Percentiles rank a stretch among this genome's conserved stretches.
These are phyloP conservation scores for Trifolium fragiferum DNA, from an alignment of 306 rosid species.

Conservation along the genomic window DNA sequence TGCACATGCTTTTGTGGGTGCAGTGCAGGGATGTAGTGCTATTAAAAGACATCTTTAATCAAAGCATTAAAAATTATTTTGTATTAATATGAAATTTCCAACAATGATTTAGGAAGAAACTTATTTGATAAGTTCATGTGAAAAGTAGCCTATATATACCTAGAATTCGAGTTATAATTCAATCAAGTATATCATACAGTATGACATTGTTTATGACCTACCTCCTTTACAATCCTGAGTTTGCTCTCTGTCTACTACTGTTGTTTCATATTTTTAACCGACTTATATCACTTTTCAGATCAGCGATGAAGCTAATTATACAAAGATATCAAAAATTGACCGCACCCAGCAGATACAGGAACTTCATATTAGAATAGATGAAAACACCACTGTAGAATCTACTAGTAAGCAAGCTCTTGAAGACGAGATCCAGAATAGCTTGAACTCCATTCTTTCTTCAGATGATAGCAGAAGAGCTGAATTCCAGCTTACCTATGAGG, in stretches of 20 bases:
- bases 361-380: constrained; percentile 71
- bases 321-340: constrained; percentile 66
- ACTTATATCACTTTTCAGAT: constrained; percentile 58
- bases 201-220: not conserved
- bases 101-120: not conserved
- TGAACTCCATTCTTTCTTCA: constrained; percentile 69
- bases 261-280: constrained; percentile 37
- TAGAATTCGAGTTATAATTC: not conserved
- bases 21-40: not conserved
- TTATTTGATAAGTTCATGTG: constrained; percentile 8
- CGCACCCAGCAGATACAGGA: constrained; percentile 81
- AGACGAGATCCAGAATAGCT: constrained; percentile 74
- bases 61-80: constrained; percentile 3
- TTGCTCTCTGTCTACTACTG: constrained; percentile 28
- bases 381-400: constrained; percentile 65
- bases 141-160: not conserved
- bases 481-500: constrained; percentile 82
- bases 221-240: constrained; percentile 3
- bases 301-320: constrained; percentile 78
- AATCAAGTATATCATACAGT: not conserved
- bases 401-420: constrained; percentile 69
- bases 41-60: constrained; percentile 2
- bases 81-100: constrained; percentile 19
- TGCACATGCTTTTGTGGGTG: not conserved
- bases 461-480: constrained; percentile 86